A percentile compares a stretch with the other conserved stretches of the same genome.
phyloP scores from a whole-genome alignment of 2,329 filamentous ascomycete genomes.

The Alternaria tenuissima region DNA sequence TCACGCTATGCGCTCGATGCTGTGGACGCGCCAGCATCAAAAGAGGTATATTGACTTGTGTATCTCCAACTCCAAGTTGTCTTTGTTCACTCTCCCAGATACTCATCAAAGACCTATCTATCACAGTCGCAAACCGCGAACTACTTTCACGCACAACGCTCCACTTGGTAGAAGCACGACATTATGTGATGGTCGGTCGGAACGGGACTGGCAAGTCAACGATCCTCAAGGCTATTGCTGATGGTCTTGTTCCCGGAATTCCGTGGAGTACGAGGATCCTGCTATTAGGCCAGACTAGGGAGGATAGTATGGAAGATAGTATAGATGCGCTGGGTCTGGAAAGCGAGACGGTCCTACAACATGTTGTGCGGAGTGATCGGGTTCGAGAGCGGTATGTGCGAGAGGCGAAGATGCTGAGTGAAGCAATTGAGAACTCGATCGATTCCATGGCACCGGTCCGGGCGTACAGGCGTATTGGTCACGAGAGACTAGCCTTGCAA shows the following conservation, averaged over 20 bases:
- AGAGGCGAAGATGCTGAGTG: slow-evolving; percentile 69
- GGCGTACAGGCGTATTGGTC: slow-evolving; percentile 68
- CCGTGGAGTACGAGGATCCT: slow-evolving; percentile 48
- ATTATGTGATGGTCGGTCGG: slow-evolving; percentile 80
- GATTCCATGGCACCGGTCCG: slow-evolving; percentile 67
- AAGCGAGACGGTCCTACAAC: slow-evolving; percentile 66
- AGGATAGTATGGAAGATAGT: slow-evolving; percentile 39
- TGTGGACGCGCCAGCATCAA: slow-evolving; percentile 49
- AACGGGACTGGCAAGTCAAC: slow-evolving; percentile 88
- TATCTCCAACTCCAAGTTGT: background rate
- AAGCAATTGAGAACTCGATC: slow-evolving; percentile 64
- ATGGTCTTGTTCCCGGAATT: slow-evolving; percentile 77
- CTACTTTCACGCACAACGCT: slow-evolving; percentile 75
- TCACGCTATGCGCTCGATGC: slow-evolving; percentile 50
- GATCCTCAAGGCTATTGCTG: slow-evolving; percentile 75
- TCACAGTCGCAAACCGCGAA: slow-evolving; percentile 70
- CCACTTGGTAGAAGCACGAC: slow-evolving; percentile 73
- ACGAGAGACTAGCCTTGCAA: slow-evolving; percentile 68
- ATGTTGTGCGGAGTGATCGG: slow-evolving; percentile 66
- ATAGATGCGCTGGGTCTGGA: slow-evolving; percentile 35
- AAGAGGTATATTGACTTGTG: slow-evolving; percentile 37
- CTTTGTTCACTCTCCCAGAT: slow-evolving; percentile 40
- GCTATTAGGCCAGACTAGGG: slow-evolving; percentile 47
- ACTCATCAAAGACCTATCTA: slow-evolving; percentile 72
- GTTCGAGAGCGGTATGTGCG: slow-evolving; percentile 64